A percentile compares a stretch with the other conserved stretches of the same genome.
Conservation (phyloP, 768 basidiomycete genomes). For the Aureoboletus auriporus region DNA sequence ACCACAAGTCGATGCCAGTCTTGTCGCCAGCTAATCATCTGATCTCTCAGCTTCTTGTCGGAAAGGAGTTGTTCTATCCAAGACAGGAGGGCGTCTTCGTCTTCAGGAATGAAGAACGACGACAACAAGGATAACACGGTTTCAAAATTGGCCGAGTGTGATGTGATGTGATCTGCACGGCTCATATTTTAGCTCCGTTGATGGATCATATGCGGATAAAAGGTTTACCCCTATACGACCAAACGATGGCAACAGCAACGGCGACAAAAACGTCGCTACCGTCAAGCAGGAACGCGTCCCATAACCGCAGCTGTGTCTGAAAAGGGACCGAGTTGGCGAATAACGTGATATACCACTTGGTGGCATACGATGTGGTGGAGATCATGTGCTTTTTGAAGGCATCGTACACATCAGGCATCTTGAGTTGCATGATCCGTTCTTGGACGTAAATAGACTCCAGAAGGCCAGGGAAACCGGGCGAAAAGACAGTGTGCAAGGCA, state of each 20-base stretch:
- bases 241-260: slow-evolving; percentile 83
- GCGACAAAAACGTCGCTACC: slow-evolving; percentile 87
- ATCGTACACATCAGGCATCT: slow-evolving; percentile 86
- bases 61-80: slow-evolving; percentile 70
- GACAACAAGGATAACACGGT: slow-evolving; percentile 87
- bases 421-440: slow-evolving; percentile 78
- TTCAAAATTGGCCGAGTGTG: slow-evolving; percentile 80
- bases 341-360: slow-evolving; percentile 99
- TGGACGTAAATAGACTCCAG: slow-evolving; percentile 96
- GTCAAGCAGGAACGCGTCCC: slow-evolving; percentile 92
- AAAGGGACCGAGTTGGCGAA: slow-evolving; percentile 96
- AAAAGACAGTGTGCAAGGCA: slow-evolving; percentile 83
- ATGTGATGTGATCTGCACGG: slow-evolving; percentile 73
- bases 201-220: neutral
- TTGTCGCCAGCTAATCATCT: slow-evolving; percentile 71
- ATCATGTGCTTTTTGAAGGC: slow-evolving; percentile 88
- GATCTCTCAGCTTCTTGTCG: slow-evolving; percentile 63
- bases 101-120: slow-evolving; percentile 91
- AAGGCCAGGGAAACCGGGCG: slow-evolving; percentile 92
- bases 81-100: slow-evolving; percentile 73
- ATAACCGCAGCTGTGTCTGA: slow-evolving; percentile 88
- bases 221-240: slow-evolving; percentile 76
- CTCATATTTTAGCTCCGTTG: slow-evolving; percentile 3
- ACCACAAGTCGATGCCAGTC: slow-evolving; percentile 76
- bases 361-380: slow-evolving; percentile 91